These are phyloP conservation scores for Pyricularia grisea DNA, from an alignment of 2,329 filamentous ascomycete genomes.

Conservation along the genomic window DNA sequence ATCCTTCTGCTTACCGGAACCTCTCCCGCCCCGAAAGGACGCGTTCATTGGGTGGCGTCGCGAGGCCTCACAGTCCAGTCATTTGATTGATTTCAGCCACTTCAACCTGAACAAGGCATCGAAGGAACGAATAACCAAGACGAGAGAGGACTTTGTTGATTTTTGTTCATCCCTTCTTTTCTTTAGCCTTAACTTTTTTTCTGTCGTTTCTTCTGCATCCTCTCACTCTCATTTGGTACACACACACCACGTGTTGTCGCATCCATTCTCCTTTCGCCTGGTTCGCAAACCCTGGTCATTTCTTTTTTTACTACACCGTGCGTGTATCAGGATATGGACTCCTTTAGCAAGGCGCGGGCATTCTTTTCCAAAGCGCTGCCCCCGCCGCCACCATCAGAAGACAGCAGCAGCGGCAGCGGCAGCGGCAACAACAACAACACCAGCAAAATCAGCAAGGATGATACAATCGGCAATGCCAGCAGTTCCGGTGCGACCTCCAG, in stretches of 20 bases:
- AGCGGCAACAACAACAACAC: neutral
- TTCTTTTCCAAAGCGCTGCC: slow-evolving; percentile 52
- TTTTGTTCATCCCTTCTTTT: neutral
- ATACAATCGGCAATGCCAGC: slow-evolving; percentile 10
- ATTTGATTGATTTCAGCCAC: neutral
- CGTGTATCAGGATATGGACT: slow-evolving; percentile 6
- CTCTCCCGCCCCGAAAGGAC: neutral
- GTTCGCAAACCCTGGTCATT: neutral
- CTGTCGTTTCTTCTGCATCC: neutral
- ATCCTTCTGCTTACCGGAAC: neutral
- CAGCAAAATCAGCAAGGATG: neutral
- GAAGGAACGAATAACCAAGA: neutral
- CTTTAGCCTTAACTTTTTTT: neutral
- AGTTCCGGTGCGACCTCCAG: neutral
- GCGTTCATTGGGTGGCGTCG: neutral
- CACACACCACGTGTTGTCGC: neutral
- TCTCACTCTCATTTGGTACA: neutral
- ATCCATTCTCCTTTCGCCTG: neutral
- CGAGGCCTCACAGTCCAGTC: neutral
- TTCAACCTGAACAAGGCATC: neutral
- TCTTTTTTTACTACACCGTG: neutral
- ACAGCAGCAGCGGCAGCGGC: neutral
- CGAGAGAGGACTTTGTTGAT: neutral
- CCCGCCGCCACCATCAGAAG: slow-evolving; percentile 29
- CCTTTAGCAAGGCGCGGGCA: slow-evolving; percentile 31